Evolutionary conservation across 352 stramenopile species (phyloP), one percentile per base, ranked within the genome.

Genomic region (Globisporangium apiculatum): DNA sequence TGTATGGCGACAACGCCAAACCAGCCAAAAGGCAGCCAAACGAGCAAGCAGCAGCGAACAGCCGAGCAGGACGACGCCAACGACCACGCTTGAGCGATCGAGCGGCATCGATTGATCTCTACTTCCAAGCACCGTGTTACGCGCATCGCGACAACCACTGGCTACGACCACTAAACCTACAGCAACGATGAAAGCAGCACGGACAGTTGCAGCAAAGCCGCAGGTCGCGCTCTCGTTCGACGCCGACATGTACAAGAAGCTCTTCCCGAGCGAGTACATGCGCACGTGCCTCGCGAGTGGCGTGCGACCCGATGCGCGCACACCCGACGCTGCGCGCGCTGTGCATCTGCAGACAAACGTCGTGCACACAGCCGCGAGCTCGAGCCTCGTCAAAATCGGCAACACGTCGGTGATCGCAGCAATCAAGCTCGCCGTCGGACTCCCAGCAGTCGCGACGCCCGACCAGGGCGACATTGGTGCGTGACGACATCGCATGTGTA

Each of bases 211-310:
- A 43, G 40, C 40, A 8, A 43, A 43, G 36, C 42, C 36, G 42
- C 46, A 57, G 10, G 54, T 61, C 57, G 55, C 65, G 70, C 67
- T 88, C 31, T 73, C 72, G 60, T 89, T 90, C 67, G 69, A 65
- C 37, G 66, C 83, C 1, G 78, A 86, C 55, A 76, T 89, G 64
- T 94, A 87, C 65, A 69, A 70, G 53, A 89, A 83, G 64, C 66
- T 94, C 12, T 91, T 91, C 58, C 77, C 82, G n/a, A 62, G 63
- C 15, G 81, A 86, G 57, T 94, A 89, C 60, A 68, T 84, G 62
- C 61, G 60, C 18, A 81, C 73, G 53, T 94, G 83, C 52, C 61
- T 94, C 24, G 60, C 68, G 3, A 89, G 61, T 46, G 62, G 72
- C 24, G 76, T 91, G 45, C 81, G 83, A 4, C 68, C 76, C 1